phyloP scores from a whole-genome alignment of 495 filamentous ascomycete genomes.

The Monascus purpureus region DNA sequence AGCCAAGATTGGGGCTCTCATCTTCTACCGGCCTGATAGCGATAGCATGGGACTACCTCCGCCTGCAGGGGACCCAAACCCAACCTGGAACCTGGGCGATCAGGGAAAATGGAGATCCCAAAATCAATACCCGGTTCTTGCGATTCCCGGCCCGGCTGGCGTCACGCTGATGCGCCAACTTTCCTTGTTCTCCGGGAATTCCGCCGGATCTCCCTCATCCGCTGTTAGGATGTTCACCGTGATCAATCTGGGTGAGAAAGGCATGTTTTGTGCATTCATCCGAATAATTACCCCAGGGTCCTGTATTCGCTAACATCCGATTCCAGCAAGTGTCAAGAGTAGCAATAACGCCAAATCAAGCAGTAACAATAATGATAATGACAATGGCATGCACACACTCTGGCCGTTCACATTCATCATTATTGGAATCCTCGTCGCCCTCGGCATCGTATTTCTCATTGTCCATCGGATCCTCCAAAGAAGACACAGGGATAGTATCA shows the following conservation, averaged over 20 bases:
- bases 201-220: conserved; percentile 39
- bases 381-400: too few species aligned
- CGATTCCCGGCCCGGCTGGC: conserved; percentile 55
- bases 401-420: too few species aligned
- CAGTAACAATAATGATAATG: too few species aligned
- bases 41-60: conserved; percentile 47
- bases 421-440: too few species aligned
- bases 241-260: conserved; percentile 43
- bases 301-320: too few species aligned
- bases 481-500: too few species aligned
- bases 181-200: conserved; percentile 58
- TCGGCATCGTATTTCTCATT: too few species aligned
- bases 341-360: too few species aligned
- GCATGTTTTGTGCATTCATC: not conserved
- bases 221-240: conserved; percentile 46
- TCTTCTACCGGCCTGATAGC: conserved; percentile 56
- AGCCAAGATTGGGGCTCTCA: conserved; percentile 46
- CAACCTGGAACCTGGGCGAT: conserved; percentile 54
- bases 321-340: too few species aligned
- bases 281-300: too few species aligned
- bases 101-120: conserved; percentile 45
- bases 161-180: conserved; percentile 55
- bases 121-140: conserved; percentile 69
- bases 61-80: conserved; percentile 32
- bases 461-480: too few species aligned